Base-by-base conservation (phyloP, 2,329 filamentous ascomycete species). In the Xylaria sp. region DNA sequence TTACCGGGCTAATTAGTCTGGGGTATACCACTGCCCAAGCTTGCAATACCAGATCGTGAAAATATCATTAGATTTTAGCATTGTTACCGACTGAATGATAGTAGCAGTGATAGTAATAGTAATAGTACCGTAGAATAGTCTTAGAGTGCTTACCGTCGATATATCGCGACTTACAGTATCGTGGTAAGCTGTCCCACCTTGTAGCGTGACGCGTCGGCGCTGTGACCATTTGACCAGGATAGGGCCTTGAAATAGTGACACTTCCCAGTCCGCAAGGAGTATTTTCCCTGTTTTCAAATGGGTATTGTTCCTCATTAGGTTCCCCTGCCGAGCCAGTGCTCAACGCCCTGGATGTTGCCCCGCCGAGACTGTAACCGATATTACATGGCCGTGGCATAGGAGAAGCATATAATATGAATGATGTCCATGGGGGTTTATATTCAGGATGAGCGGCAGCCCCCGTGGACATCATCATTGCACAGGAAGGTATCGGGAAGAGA, bases 201-300 rank as follows among this genome's bases (percentile, higher is more conserved):
- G 56, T 61, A 57, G 23, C 64, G 39, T 41, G 13, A 12, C 15
- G 46, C 34, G 44, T 34, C 37, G 62, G 44, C 57, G 52, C 54
- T 37, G 31, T 69, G 41, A 37, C 66, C 28, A 2, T 23, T 44
- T n/a, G 15, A 52, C 67, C 20, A 48, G 67, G 67, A 57, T 67
- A 25, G 18, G 13, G 39, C 41, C 67, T 64, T 67, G 67, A 55
- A 61, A 4, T 39, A 46, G 46, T 28, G 34, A 34, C 39, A 52
- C 34, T 63, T 58, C 58, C 52, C 18, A 48, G 59, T 67, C 52
- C 39, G 12, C 39, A 28, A 20, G 13, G 7, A 20, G 39, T 10
- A 57, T n/a, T 63, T 67, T 41, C 58, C 58, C 44, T 51, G 65
- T 63, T 69, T 63, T 31, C 18, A 63, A 41, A 50, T n/a, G 37